Evolutionary conservation across 2,329 filamentous ascomycete genomes (phyloP).

Genomic region (Arthrobotrys megalospora): DNA sequence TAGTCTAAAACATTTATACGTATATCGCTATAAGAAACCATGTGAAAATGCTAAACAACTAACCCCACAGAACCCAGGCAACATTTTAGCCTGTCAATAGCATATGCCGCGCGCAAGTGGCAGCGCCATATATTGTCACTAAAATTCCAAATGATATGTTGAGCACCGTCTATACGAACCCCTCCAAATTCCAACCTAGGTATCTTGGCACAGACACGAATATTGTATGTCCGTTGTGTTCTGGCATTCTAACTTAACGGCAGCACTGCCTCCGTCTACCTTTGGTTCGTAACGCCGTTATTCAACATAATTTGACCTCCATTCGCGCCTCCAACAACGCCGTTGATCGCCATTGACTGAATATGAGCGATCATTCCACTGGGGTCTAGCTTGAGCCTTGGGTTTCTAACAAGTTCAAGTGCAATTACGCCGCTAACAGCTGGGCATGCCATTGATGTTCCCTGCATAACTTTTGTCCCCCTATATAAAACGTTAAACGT

Average conservation of each 20-base stretch:
- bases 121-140: background rate
- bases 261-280: background rate
- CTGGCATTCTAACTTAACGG: background rate
- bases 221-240: background rate
- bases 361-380: constrained; percentile 22
- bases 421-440: constrained; percentile 55
- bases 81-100: too few relatives aligned
- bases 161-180: too few relatives aligned
- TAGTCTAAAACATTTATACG: too few relatives aligned
- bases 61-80: too few relatives aligned
- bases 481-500: constrained; percentile 15
- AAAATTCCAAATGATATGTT: background rate
- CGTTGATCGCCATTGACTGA: constrained; percentile 20
- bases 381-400: constrained; percentile 30
- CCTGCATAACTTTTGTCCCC: constrained; percentile 31
- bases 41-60: too few relatives aligned
- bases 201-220: background rate
- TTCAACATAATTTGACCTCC: constrained; percentile 28
- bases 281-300: constrained; percentile 25
- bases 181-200: too few relatives aligned
- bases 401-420: constrained; percentile 38
- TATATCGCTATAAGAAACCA: too few relatives aligned
- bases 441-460: constrained; percentile 45
- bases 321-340: constrained; percentile 20
- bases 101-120: too few relatives aligned